Conservation (phyloP, 2,329 filamentous ascomycete genomes). For the Lecanicillium sp. region DNA sequence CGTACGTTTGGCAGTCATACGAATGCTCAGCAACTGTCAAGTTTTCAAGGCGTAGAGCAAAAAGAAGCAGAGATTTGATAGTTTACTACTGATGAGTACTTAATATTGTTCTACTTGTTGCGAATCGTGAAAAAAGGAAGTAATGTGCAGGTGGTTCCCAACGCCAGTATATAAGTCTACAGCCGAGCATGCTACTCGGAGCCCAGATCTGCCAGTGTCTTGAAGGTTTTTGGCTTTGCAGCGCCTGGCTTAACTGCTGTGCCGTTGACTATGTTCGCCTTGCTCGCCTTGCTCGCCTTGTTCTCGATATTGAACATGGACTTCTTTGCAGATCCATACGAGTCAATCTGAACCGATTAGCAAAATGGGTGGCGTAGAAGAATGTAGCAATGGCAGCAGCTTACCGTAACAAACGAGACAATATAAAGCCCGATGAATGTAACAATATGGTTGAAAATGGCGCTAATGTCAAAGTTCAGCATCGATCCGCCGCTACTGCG, state of each 20-base stretch:
- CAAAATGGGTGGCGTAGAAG: too few species aligned
- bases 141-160: too few species aligned
- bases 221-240: slow-evolving; percentile 28
- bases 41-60: too few species aligned
- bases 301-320: slow-evolving; percentile 51
- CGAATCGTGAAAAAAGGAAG: too few species aligned
- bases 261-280: slow-evolving; percentile 11
- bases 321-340: slow-evolving; percentile 52
- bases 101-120: too few species aligned
- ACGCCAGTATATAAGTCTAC: not conserved
- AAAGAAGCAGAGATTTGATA: too few species aligned
- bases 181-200: slow-evolving; percentile 12
- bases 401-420: slow-evolving; percentile 51
- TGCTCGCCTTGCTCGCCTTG: slow-evolving; percentile 18
- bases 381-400: too few species aligned
- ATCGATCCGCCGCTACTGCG: slow-evolving; percentile 19
- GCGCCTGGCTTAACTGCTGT: slow-evolving; percentile 18
- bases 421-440: slow-evolving; percentile 55
- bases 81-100: too few species aligned
- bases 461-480: slow-evolving; percentile 28
- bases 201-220: slow-evolving; percentile 47
- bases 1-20: too few species aligned
- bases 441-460: slow-evolving; percentile 41
- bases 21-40: too few species aligned
- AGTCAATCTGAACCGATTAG: slow-evolving; percentile 57